Percentiles rank a stretch among this genome's conserved stretches.
Conservation (phyloP, 169 alveolate genomes). For the Cryptosporidium parvum region DNA sequence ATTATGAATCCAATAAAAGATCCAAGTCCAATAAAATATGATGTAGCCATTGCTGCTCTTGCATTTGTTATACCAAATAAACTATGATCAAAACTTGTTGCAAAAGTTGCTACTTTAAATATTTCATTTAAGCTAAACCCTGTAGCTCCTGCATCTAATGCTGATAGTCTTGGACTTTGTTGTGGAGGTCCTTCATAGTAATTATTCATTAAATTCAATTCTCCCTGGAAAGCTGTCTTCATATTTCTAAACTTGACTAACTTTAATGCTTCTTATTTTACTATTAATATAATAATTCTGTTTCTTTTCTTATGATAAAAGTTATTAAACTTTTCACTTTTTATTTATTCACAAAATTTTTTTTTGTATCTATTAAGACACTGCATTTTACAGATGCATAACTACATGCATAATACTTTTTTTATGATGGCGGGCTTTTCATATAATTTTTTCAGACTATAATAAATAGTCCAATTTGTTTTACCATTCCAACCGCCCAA, state of each 20-base stretch:
- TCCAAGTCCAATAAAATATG: slow-evolving; percentile 56
- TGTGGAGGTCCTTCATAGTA: slow-evolving; percentile 40
- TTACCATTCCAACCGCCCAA: no score
- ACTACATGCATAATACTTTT: slow-evolving; percentile 17
- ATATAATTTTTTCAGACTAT: slow-evolving; percentile 17
- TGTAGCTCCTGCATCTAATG: neutral
- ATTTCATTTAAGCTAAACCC: neutral
- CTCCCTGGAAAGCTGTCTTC: slow-evolving; percentile 70
- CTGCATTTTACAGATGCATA: slow-evolving; percentile 26
- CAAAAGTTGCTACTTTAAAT: slow-evolving; percentile 8
- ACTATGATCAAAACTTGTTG: slow-evolving; percentile 16
- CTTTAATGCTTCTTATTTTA: neutral
- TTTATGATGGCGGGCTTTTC: slow-evolving; percentile 9
- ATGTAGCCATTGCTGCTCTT: slow-evolving; percentile 34
- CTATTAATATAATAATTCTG: neutral
- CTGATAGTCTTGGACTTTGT: slow-evolving; percentile 2
- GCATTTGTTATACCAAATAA: slow-evolving; percentile 54
- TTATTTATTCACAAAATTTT: neutral
- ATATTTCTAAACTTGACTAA: neutral
- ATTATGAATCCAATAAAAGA: slow-evolving; percentile 38
- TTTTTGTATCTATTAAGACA: neutral
- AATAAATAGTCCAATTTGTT: neutral
- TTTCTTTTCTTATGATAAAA: neutral
- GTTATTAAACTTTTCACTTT: neutral
- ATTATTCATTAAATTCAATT: slow-evolving; percentile 7